These are phyloP conservation scores for Ploettnerulaceae sp. DNA, from an alignment of 2,329 filamentous ascomycete genomes.

Conservation along the genomic window DNA sequence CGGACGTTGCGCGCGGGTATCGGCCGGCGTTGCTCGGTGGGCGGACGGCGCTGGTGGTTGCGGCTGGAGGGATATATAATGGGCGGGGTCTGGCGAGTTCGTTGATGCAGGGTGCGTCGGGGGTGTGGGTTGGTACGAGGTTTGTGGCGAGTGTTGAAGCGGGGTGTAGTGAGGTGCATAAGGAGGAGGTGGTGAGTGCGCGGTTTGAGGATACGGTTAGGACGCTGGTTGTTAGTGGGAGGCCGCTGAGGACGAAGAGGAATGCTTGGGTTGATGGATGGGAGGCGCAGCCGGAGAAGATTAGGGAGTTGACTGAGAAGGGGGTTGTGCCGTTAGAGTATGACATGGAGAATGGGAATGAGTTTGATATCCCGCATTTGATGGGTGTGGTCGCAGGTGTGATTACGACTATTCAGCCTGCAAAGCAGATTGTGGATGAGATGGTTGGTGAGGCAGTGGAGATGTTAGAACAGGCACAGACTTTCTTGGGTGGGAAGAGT, in stretches of 20 bases:
- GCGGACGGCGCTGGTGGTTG: constrained; percentile 71
- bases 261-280: constrained; percentile 82
- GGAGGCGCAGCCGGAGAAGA: constrained; percentile 71
- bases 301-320: constrained; percentile 67
- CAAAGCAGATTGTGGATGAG: constrained; percentile 77
- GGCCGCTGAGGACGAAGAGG: constrained; percentile 72
- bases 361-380: constrained; percentile 80
- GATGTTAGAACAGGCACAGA: constrained; percentile 57
- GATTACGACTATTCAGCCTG: constrained; percentile 73
- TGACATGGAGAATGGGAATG: constrained; percentile 76
- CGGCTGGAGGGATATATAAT: constrained; percentile 82
- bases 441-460: constrained; percentile 77
- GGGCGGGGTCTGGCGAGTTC: constrained; percentile 75
- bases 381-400: constrained; percentile 91
- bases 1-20: constrained; percentile 66
- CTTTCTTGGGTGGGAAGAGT: constrained; percentile 50
- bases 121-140: constrained; percentile 91
- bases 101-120: constrained; percentile 81
- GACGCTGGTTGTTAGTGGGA: constrained; percentile 76
- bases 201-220: constrained; percentile 73
- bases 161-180: constrained; percentile 75
- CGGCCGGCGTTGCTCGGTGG: constrained; percentile 62
- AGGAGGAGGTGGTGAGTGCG: constrained; percentile 76
- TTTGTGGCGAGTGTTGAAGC: constrained; percentile 84
- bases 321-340: constrained; percentile 78